phyloP scores from a whole-genome alignment of 805 yeast species.

The Saccharomycopsis oosterbeekiorum region DNA sequence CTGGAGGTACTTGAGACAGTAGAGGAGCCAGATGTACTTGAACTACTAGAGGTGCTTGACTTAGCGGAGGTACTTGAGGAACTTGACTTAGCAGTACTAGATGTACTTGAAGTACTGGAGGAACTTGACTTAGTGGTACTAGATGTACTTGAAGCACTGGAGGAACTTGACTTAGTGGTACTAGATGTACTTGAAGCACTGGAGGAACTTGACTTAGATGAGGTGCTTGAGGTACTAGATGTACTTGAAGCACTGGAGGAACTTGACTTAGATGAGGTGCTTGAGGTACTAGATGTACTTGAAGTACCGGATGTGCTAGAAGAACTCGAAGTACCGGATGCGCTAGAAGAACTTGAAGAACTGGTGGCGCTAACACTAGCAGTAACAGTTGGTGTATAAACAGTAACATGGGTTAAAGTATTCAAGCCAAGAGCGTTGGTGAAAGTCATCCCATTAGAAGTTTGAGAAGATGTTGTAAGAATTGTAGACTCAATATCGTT shows the following conservation, averaged over 20 bases:
- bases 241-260: conserved; percentile 19
- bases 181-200: conserved; percentile 17
- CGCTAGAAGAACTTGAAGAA: neutral
- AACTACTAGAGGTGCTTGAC: conserved; percentile 11
- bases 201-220: conserved; percentile 3
- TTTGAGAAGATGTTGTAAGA: neutral
- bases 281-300: conserved; percentile 14
- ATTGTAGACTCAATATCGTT: neutral
- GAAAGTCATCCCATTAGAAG: conserved; percentile 11
- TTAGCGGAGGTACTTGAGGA: neutral
- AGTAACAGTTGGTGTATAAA: conserved; percentile 18
- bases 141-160: conserved; percentile 19
- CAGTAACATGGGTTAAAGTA: conserved; percentile 14
- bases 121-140: conserved; percentile 14
- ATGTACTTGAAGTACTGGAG: neutral
- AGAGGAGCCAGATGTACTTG: conserved; percentile 15
- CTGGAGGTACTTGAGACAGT: conserved; percentile 3
- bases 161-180: conserved; percentile 12
- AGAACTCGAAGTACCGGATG: neutral
- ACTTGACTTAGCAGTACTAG: neutral
- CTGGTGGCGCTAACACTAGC: neutral
- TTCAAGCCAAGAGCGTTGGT: conserved; percentile 17
- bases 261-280: conserved; percentile 16
- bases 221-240: conserved; percentile 16
- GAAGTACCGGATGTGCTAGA: conserved; percentile 13